A percentile compares a stretch with the other conserved stretches of the same genome.
Evolutionary conservation across 345 rosid genomes (phyloP).

Genomic region (Eucalyptus polybractea): DNA sequence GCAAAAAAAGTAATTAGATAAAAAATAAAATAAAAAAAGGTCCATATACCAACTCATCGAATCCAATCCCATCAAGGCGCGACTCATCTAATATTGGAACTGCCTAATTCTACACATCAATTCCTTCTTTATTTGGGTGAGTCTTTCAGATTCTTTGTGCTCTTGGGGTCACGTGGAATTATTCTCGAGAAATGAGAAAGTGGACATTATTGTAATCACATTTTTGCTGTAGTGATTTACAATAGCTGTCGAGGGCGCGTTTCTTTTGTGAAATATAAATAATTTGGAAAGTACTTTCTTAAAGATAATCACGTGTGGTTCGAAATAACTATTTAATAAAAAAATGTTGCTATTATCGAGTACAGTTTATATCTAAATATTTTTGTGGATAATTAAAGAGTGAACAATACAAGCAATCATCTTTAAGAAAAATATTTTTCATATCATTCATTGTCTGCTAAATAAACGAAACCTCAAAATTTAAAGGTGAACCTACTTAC

Average conservation of each 20-base stretch:
- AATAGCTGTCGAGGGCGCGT: too few species aligned
- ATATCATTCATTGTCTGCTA: accelerated
- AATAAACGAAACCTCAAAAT: neutral
- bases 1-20: too few species aligned
- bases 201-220: neutral
- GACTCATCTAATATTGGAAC: neutral
- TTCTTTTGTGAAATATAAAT: neutral
- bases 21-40: too few species aligned
- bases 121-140: neutral
- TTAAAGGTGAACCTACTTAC: neutral
- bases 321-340: neutral
- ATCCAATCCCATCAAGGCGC: too few species aligned
- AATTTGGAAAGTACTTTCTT: neutral
- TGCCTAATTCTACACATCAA: neutral
- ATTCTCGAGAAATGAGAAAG: neutral
- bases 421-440: neutral
- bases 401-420: neutral
- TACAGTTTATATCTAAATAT: accelerated
- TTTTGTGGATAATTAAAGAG: neutral
- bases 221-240: neutral
- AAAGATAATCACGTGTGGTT: accelerated
- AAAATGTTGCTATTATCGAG: accelerated
- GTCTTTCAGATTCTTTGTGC: neutral
- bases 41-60: too few species aligned
- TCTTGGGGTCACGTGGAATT: neutral